Evolutionary conservation across 2,329 filamentous ascomycete genomes (phyloP).

Genomic region (Scytalidium sp.): DNA sequence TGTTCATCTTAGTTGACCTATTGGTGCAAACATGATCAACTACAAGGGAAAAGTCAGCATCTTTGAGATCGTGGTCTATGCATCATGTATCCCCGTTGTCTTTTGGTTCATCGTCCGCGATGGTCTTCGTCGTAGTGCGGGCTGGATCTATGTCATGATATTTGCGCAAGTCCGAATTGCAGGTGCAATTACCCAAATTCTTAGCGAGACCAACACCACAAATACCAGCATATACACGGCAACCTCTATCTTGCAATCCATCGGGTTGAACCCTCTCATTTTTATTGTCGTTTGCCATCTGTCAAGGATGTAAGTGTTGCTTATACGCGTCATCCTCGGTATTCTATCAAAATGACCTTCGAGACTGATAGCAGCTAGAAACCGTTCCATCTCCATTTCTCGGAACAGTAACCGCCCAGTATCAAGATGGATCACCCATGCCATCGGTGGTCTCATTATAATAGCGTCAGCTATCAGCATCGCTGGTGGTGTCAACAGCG

Average conservation of each 20-base stretch:
- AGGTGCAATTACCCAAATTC: background rate
- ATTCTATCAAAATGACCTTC: background rate
- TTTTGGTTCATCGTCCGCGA: background rate
- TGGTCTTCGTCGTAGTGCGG: background rate
- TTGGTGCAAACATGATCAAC: too few relatives aligned
- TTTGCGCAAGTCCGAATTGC: constrained; percentile 1
- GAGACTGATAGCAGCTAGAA: background rate
- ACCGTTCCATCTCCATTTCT: background rate
- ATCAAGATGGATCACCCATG: background rate
- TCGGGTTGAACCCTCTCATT: background rate
- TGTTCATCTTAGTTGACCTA: too few relatives aligned
- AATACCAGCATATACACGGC: background rate
- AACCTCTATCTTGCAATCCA: background rate
- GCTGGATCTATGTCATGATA: background rate
- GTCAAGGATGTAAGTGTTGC: background rate
- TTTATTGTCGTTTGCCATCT: background rate
- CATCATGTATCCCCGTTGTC: too few relatives aligned
- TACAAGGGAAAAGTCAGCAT: too few relatives aligned
- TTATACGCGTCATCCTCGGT: background rate
- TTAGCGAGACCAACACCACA: background rate
- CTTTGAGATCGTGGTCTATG: too few relatives aligned
- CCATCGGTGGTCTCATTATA: constrained; percentile 31
- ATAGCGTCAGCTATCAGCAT: constrained; percentile 37
- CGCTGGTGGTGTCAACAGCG: constrained; percentile 21
- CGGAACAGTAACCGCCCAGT: background rate